Base-by-base conservation (phyloP, 2,329 filamentous ascomycete genomes). In the Xylariaceae sp. region DNA sequence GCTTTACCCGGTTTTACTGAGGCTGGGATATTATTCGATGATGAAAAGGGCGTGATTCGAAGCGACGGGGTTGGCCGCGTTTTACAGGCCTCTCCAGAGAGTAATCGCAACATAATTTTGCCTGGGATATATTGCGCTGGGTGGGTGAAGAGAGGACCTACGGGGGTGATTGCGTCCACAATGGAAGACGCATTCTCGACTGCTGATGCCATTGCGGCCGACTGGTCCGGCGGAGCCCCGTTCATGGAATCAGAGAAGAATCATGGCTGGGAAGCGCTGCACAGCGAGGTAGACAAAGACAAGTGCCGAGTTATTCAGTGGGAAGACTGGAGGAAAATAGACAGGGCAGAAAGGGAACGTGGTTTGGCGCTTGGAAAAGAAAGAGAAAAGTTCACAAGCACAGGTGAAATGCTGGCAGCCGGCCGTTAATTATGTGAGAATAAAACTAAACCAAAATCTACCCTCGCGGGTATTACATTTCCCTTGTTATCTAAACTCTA, bases 131-230 rank as follows among this genome's bases (percentile, higher is more conserved):
- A 99, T 72, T 95, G 91, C 61, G 88, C 92, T 15, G 94, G 94
- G 0, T 99, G 94, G 94, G 91, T 96, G 9, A 97, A 97, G 74
- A 83, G 87, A 34, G 94, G 94, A 0, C 92, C 94, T 0, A 96
- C 91, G 0, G 94, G 94, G 2, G 92, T 97, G 3, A 99, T 99
- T 68, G 92, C 92, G 1, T 91, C 87, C 29, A 99, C 94, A 0
- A 95, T 99, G 90, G 83, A 87, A 55, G 94, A 99, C 69, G 92
- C 94, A 0, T 99, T 97, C 65, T 80, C 82, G 8, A 96, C 91
- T 0, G 94, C 85, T 1, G 92, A 96, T 67, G 84, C 87, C 2
- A 88, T 99, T 58, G 81, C 81, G 0, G 74, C 80, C n/a, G 94
- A 99, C 67, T 92, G 90, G 87, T 61, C 68, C 15, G 66, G 72